These are phyloP conservation scores for Sphaerulina musiva DNA, from an alignment of 2,329 filamentous ascomycete species.

Conservation along the genomic window DNA sequence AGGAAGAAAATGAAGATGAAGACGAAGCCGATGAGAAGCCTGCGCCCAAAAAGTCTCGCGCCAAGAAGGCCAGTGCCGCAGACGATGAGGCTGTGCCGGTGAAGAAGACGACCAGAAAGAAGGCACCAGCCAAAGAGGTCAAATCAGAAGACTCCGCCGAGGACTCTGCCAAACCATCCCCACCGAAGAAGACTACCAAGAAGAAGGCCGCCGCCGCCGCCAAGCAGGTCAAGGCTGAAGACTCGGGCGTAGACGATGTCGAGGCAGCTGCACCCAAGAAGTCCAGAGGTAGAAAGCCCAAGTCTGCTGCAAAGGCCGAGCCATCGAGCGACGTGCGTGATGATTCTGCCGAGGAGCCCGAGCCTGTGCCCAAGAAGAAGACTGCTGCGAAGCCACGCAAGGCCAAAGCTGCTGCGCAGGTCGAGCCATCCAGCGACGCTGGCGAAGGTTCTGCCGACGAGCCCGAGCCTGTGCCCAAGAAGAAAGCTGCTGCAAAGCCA, in stretches of 20 bases:
- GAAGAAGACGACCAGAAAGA: conserved; percentile 24
- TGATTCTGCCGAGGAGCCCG: conserved; percentile 24
- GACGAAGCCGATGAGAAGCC: conserved; percentile 19
- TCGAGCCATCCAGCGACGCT: conserved; percentile 12
- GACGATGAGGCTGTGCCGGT: conserved; percentile 18
- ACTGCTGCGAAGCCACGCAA: conserved; percentile 32
- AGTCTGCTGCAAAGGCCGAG: conserved; percentile 26
- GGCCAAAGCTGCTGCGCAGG: conserved; percentile 29
- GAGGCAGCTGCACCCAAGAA: conserved; percentile 20
- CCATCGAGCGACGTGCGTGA: conserved; percentile 13
- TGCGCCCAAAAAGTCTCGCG: conserved; percentile 21
- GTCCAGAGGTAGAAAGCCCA: conserved; percentile 27
- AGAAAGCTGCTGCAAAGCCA: conserved; percentile 31
- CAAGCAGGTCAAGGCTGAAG: conserved; percentile 14
- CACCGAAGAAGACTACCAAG: conserved; percentile 20
- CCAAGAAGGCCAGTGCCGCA: conserved; percentile 19
- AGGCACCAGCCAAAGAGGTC: conserved; percentile 15
- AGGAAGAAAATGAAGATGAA: conserved; percentile 26
- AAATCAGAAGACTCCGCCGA: conserved; percentile 13
- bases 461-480: conserved; percentile 28
- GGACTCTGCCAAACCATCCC: conserved; percentile 15
- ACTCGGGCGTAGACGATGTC: conserved; percentile 14
- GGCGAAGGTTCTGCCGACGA: conserved; percentile 20
- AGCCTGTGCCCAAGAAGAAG: conserved; percentile 26
- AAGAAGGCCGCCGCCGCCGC: conserved; percentile 18